Evolutionary conservation across 2,329 filamentous ascomycete species (phyloP), one percentile per base, ranked within the genome.

Genomic region (Sphaceloma murrayae): DNA sequence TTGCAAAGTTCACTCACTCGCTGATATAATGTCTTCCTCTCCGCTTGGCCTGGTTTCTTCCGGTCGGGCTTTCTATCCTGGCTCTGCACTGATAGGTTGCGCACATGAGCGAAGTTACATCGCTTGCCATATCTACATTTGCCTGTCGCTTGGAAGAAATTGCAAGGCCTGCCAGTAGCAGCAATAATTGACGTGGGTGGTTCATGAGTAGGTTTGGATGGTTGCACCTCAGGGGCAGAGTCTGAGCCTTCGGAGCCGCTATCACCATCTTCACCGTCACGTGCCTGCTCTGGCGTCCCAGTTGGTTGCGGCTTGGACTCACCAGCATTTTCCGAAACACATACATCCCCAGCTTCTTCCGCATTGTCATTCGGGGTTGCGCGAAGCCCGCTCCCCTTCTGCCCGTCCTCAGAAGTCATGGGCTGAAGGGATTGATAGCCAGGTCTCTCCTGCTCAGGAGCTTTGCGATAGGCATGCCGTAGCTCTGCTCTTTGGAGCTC

Each of bases 171-270:
- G 38, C 17, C 49, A 47, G 14, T 45, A 16, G 22, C 17, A 39
- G 31, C 36, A 29, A 51, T 39, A 5, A 47, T 49, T 7, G 46
- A 39, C 16, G 48, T 43, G 5, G 22, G 43, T 9, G 46, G 33
- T 14, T 29, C 48, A 21, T 32, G 42, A 9, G 43, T 39, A 9
- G 17, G 50, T 47, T 65, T 68, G 0, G 64, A 63, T 4, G 63
- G 60, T 9, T 54, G 48, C 29, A 62, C 50, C 39, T 66, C 62
- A 3, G 67, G 67, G 0, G 59, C 52, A 3, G 52, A 55, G 30
- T 64, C 60, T 45, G 56, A 56, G 46, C 61, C 55, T 1, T 54
- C 52, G 9, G n/a, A n/a, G n/a, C n/a, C n/a, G n/a, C n/a, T n/a
- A n/a, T n/a, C n/a, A n/a, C n/a, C n/a, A n/a, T n/a, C n/a, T n/a